These are phyloP conservation scores for Nemania sp. DNA, from an alignment of 2,329 filamentous ascomycete species.

Conservation along the genomic window DNA sequence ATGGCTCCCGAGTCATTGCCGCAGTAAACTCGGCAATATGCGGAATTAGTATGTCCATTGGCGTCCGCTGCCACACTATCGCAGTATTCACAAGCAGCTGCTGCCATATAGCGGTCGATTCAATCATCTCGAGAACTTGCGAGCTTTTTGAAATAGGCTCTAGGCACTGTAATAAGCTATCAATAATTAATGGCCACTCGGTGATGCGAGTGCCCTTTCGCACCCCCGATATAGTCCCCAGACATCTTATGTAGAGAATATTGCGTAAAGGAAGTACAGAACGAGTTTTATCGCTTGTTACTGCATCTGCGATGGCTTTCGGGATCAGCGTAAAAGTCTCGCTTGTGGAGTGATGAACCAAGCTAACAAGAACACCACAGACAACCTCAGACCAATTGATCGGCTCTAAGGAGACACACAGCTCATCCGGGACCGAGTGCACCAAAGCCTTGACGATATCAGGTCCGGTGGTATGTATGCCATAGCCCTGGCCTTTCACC, in stretches of 20 bases:
- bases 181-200: slow-evolving; percentile 70
- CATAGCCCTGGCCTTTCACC: slow-evolving; percentile 63
- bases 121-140: slow-evolving; percentile 42
- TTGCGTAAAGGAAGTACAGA: slow-evolving; percentile 45
- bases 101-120: slow-evolving; percentile 54
- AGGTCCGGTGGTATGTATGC: slow-evolving; percentile 62
- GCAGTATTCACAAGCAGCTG: slow-evolving; percentile 60
- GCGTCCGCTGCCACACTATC: slow-evolving; percentile 73
- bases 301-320: slow-evolving; percentile 60
- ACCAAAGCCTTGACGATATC: slow-evolving; percentile 57
- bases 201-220: slow-evolving; percentile 75
- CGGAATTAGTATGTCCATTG: slow-evolving; percentile 77
- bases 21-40: slow-evolving; percentile 68
- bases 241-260: slow-evolving; percentile 57
- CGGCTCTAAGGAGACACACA: slow-evolving; percentile 50
- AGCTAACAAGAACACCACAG: slow-evolving; percentile 75
- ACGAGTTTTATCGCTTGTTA: slow-evolving; percentile 43
- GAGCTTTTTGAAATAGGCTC: slow-evolving; percentile 48
- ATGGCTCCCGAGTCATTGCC: slow-evolving; percentile 63
- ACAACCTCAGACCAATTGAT: slow-evolving; percentile 66
- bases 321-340: slow-evolving; percentile 74
- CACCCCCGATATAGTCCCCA: slow-evolving; percentile 76
- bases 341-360: slow-evolving; percentile 78
- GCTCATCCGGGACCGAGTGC: slow-evolving; percentile 53
- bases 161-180: slow-evolving; percentile 57